Base-by-base conservation (phyloP, 2,329 filamentous ascomycete species). In the Ophiostoma himal-ulmi region DNA sequence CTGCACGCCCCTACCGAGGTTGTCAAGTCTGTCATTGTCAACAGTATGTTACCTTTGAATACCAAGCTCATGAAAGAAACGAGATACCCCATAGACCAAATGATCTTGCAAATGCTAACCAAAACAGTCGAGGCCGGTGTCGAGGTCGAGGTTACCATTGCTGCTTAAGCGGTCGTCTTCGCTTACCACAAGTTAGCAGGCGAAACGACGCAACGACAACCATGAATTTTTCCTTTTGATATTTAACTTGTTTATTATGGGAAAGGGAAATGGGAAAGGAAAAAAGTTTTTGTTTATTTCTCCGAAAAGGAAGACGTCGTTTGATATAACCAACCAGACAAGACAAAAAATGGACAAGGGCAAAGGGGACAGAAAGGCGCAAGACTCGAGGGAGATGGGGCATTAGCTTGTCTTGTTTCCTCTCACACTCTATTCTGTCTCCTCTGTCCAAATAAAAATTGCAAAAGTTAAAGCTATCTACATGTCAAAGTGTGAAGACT, bases 1-100 rank as follows among this genome's bases (percentile, higher is more conserved):
- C 87, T 99, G 76, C 94, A 96, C 85, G 95, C 95, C 78, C 95
- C 95, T 74, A 99, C 95, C 79, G 95, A 99, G 89, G 90, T 94
- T 76, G 92, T 96, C 85, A 96, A 96, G 90, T 90, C 93, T 84
- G 94, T 95, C 86, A 95, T 95, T 82, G 91, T 95, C 87, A 96
- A 95, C 86, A 95, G 73, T 74, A 72, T 26, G 72, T 62, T 10
- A 48, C 39, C 39, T 3, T 30, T 30, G 30, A 30, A 30, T 30
- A 30, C 4, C 30, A 3, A 30, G 30, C 3, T 30, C n/a, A n/a
- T n/a, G n/a, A n/a, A n/a, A n/a, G n/a, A n/a, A 30, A 30, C 30
- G 30, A 30, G 30, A 30, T 30, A 30, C 30, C 30, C 30, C 30
- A 0, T 30, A 30, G 3, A 30, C 3, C 3, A 2, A 30, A 30